These are phyloP conservation scores for Physcomitrellopsis africana DNA, from an alignment of 225 moss, liverwort and hornwort genomes.

Conservation along the genomic window DNA sequence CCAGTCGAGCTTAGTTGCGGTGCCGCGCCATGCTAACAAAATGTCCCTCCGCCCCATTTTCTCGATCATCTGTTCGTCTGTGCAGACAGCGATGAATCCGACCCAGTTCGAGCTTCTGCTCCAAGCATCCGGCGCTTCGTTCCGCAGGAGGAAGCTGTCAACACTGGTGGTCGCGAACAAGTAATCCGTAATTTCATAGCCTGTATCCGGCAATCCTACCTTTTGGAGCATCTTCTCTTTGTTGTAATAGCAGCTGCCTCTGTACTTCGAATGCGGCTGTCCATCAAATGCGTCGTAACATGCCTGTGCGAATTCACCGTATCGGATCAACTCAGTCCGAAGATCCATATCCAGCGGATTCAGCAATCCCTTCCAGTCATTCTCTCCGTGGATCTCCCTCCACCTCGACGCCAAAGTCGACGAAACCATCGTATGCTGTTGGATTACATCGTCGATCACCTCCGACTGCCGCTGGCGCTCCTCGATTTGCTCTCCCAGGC, in stretches of 20 bases:
- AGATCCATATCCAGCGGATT: conserved; percentile 67
- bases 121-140: conserved; percentile 51
- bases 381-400: conserved; percentile 68
- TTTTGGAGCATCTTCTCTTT: conserved; percentile 54
- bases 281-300: conserved; percentile 75
- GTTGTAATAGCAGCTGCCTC: conserved; percentile 59
- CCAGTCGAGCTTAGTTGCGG: conserved; percentile 66
- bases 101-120: conserved; percentile 81
- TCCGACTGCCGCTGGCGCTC: not conserved
- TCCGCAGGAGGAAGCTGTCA: conserved; percentile 49
- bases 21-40: conserved; percentile 76
- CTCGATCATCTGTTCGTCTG: conserved; percentile 51
- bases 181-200: conserved; percentile 71
- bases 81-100: conserved; percentile 71
- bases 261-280: conserved; percentile 55
- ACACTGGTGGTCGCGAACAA: conserved; percentile 70
- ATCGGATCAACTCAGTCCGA: conserved; percentile 65
- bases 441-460: not conserved
- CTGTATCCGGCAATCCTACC: conserved; percentile 61
- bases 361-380: conserved; percentile 64
- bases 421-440: conserved; percentile 33
- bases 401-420: conserved; percentile 48
- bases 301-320: conserved; percentile 75
- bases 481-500: conserved; percentile 22
- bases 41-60: conserved; percentile 73